Conservation (phyloP, 2,329 filamentous ascomycete species). For the Massarina eburnea region DNA sequence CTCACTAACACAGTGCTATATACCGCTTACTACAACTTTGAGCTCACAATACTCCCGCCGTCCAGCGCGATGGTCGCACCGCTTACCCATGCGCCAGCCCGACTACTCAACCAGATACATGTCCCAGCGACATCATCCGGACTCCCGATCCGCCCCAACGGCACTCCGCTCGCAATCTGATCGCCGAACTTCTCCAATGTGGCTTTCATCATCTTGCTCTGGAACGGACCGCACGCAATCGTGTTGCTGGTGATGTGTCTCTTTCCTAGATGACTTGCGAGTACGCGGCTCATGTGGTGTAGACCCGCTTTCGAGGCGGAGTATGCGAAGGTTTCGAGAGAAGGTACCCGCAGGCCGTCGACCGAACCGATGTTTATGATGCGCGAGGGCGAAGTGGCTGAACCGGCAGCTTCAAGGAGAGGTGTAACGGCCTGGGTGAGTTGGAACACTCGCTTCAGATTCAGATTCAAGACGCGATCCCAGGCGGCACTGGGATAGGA, state of each 20-base stretch:
- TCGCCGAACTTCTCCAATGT: slow-evolving; percentile 63
- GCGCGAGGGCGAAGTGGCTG: slow-evolving; percentile 52
- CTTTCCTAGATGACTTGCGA: slow-evolving; percentile 64
- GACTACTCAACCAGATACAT: slow-evolving; percentile 69
- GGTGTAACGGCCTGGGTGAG: slow-evolving; percentile 64
- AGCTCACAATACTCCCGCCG: slow-evolving; percentile 41
- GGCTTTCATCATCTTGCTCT: slow-evolving; percentile 73
- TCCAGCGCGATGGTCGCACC: slow-evolving; percentile 48
- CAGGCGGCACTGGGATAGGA: slow-evolving; percentile 56
- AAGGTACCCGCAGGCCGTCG: slow-evolving; percentile 63
- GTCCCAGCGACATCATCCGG: slow-evolving; percentile 71
- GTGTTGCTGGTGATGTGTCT: slow-evolving; percentile 66
- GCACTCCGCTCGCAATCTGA: slow-evolving; percentile 60
- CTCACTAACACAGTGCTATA: not conserved
- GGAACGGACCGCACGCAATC: slow-evolving; percentile 71
- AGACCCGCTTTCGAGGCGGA: slow-evolving; percentile 64
- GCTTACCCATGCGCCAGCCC: slow-evolving; percentile 58
- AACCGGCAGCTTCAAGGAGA: slow-evolving; percentile 57
- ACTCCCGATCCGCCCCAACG: slow-evolving; percentile 66
- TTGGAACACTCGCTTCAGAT: slow-evolving; percentile 68
- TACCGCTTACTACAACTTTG: slow-evolving; percentile 45
- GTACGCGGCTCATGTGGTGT: slow-evolving; percentile 64
- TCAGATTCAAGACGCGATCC: slow-evolving; percentile 60
- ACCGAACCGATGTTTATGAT: slow-evolving; percentile 68
- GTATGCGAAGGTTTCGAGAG: slow-evolving; percentile 62